Percentiles rank a stretch among this genome's conserved stretches.
Conservation (phyloP, 176 grass and related monocot genomes). For the Tuctoria greenei region DNA sequence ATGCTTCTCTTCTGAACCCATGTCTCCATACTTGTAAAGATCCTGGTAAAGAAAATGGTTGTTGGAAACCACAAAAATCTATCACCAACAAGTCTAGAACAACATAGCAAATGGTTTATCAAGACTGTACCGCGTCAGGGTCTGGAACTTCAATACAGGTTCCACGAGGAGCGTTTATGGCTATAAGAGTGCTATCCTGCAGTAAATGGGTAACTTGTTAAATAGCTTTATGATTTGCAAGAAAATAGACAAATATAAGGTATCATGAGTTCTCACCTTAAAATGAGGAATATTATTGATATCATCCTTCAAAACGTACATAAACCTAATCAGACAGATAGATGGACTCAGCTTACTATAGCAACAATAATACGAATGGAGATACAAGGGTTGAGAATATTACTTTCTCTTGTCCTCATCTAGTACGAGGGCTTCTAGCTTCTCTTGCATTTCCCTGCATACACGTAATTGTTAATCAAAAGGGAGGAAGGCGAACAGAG, state of each 20-base stretch:
- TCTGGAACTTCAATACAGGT: conserved; percentile 86
- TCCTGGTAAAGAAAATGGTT: conserved; percentile 45
- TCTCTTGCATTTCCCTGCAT: conserved; percentile 71
- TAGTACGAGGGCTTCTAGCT: conserved; percentile 53
- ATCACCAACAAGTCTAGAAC: too few relatives aligned
- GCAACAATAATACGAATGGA: conserved; percentile 10
- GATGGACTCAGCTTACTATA: conserved; percentile 21
- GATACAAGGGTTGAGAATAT: conserved; percentile 14
- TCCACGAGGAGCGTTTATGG: conserved; percentile 87
- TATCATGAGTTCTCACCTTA: conserved; percentile 49
- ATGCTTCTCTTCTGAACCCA: conserved; percentile 56
- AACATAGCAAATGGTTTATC: conserved; percentile 1
- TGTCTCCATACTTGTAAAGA: conserved; percentile 41
- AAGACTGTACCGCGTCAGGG: conserved; percentile 61
- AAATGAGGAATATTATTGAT: conserved; percentile 64
- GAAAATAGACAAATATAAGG: conserved; percentile 29
- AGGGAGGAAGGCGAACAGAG: not conserved
- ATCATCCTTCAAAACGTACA: conserved; percentile 75
- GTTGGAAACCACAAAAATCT: conserved; percentile 20
- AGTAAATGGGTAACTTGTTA: conserved; percentile 36
- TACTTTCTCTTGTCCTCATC: conserved; percentile 71
- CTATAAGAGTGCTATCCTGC: conserved; percentile 69
- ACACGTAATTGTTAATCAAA: conserved; percentile 38
- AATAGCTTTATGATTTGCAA: conserved; percentile 24
- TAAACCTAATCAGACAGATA: conserved; percentile 49